Evolutionary conservation across 2,329 filamentous ascomycete species (phyloP), one percentile per base, ranked within the genome.

Genomic region (Aspergillus uvarum): DNA sequence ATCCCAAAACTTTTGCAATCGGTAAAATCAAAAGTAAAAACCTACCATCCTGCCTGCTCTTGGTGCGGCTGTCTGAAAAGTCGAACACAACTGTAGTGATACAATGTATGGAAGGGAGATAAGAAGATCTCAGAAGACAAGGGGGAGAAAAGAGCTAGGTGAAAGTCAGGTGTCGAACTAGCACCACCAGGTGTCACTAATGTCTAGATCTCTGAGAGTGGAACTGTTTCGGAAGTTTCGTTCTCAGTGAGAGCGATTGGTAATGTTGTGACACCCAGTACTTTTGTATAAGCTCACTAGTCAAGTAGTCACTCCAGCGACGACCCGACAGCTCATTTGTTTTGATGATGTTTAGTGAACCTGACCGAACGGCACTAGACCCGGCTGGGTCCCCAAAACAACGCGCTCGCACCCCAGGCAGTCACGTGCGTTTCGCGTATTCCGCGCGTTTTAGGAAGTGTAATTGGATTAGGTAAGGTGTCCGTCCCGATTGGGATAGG

Each of bases 401-500:
- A 38, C 32, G 38, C 31, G 55, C 47, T 54, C 14, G 42, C 58
- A 21, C 0, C 0, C 10, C 49, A 11, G 7, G 8, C 24, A 32
- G 42, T 55, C 67, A 68, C 56, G 63, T 67, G 66, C 56, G 35
- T 31, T 26, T 51, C 63, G 59, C 67, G 67, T 38, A n/a, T 11
- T 11, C 3, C 19, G 50, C 64, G 67, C 67, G 67, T 69, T 68
- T 68, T 64, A 59, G 67, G 67, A 66, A 66, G 49, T 63, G 53
- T 64, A 60, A 68, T 66, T 63, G 54, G 12, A 12, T 35, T 2
- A 35, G 32, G 32, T 35, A 35, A 35, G 11, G 11, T 5, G 5
- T 16, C 32, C 32, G 5, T 16, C 32, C 32, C 11, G 5, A 35
- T 35, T 12, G 32, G 32, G 14, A 35, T 35, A 51, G 38, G 38